phyloP scores from a whole-genome alignment of 129 eudicot genomes.

The Dittrichia graveolens region DNA sequence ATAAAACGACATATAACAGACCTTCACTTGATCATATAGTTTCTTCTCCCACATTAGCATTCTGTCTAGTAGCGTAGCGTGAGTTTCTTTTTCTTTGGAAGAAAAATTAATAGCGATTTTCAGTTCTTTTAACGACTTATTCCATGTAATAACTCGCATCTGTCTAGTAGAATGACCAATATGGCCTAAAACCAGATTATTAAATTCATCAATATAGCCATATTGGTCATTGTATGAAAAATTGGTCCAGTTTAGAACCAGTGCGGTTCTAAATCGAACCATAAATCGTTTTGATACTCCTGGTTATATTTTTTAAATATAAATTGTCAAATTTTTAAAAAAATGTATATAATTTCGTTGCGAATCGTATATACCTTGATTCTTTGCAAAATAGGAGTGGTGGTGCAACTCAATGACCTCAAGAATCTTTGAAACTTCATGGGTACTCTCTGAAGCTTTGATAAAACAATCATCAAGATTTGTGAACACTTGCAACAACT shows the following conservation, averaged over 20 bases:
- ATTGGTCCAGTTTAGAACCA: too few relatives aligned
- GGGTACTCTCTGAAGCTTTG: constrained; percentile 70
- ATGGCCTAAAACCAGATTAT: constrained; percentile 49
- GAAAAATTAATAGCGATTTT: constrained; percentile 49
- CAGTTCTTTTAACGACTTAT: constrained; percentile 57
- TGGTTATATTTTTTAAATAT: too few relatives aligned
- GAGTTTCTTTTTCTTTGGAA: constrained; percentile 71
- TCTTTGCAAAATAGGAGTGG: constrained; percentile 65
- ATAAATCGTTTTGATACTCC: too few relatives aligned
- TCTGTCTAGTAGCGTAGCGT: constrained; percentile 73
- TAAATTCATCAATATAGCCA: background rate
- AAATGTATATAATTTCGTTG: too few relatives aligned
- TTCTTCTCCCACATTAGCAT: constrained; percentile 89
- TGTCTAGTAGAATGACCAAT: constrained; percentile 71
- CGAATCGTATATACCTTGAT: constrained; percentile 44
- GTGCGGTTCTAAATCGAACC: too few relatives aligned
- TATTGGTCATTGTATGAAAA: too few relatives aligned
- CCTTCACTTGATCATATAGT: constrained; percentile 87
- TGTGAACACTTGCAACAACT: constrained; percentile 48
- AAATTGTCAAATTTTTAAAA: too few relatives aligned
- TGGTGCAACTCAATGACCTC: constrained; percentile 69
- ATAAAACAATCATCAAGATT: constrained; percentile 72
- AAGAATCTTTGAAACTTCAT: constrained; percentile 64
- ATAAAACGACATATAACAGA: constrained; percentile 22
- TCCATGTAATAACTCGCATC: constrained; percentile 75